These are phyloP conservation scores for Tuber borchii DNA, from an alignment of 495 filamentous ascomycete species.

Conservation along the genomic window DNA sequence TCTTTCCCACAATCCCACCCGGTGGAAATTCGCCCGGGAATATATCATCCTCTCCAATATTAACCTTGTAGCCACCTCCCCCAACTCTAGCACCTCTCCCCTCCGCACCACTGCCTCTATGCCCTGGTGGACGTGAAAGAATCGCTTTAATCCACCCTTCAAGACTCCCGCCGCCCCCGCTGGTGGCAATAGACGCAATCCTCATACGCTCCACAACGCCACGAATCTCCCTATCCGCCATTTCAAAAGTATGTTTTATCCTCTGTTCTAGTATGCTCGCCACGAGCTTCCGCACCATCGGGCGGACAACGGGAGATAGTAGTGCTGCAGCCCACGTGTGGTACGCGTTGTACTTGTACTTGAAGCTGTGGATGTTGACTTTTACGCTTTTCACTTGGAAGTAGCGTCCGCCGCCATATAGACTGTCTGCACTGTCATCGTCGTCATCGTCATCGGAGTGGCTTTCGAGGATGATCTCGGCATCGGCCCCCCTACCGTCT, in stretches of 20 bases:
- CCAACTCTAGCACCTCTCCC: conserved; percentile 14
- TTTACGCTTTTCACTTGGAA: conserved; percentile 33
- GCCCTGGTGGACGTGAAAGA: conserved; percentile 25
- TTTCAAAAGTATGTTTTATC: conserved; percentile 30
- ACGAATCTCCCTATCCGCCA: conserved; percentile 32
- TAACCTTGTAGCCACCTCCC: conserved; percentile 23
- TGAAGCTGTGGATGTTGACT: conserved; percentile 35
- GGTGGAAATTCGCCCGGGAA: conserved; percentile 39
- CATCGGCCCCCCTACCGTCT: conserved; percentile 36
- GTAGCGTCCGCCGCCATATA: conserved; percentile 20
- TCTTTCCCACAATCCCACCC: conserved; percentile 26
- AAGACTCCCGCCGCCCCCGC: conserved; percentile 32
- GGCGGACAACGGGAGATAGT: conserved; percentile 28
- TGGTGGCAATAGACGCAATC: conserved; percentile 37
- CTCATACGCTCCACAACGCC: conserved; percentile 35
- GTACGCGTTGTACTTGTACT: conserved; percentile 40
- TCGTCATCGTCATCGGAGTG: conserved; percentile 26
- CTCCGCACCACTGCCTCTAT: background rate
- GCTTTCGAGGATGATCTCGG: conserved; percentile 36
- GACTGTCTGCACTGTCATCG: background rate
- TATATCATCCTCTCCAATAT: conserved; percentile 22
- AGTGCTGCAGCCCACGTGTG: conserved; percentile 39
- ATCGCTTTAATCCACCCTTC: conserved; percentile 39
- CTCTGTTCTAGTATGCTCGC: conserved; percentile 34
- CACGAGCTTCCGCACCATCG: conserved; percentile 26